Percentiles rank a stretch among this genome's conserved stretches.
Conservation (phyloP, 306 rosid species). For the Argentina anserina region DNA sequence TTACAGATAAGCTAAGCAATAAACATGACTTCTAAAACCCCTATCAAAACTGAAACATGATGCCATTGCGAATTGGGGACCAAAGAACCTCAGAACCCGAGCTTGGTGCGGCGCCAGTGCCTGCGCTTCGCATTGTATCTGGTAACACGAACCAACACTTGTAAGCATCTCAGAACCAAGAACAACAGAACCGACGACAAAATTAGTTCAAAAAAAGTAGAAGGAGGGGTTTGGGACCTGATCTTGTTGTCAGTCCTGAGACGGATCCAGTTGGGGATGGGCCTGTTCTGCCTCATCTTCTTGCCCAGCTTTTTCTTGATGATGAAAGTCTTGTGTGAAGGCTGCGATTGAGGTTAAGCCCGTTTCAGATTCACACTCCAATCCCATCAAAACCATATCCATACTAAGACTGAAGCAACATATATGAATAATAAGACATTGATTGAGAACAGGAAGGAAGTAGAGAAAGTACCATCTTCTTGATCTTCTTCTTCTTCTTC, state of each 20-base stretch:
- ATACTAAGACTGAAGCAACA: not conserved
- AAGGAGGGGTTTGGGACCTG: slow-evolving; percentile 21
- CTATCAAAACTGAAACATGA: not conserved
- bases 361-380: not conserved
- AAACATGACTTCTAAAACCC: not conserved
- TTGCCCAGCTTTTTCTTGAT: slow-evolving; percentile 90
- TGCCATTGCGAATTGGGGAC: not conserved
- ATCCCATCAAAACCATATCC: not conserved
- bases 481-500: not conserved
- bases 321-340: slow-evolving; percentile 82
- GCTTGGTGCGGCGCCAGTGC: slow-evolving; percentile 66
- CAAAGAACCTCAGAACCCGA: slow-evolving; percentile 42
- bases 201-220: accelerated
- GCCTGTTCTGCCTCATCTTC: slow-evolving; percentile 98
- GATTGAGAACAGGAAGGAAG: not conserved
- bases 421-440: not conserved
- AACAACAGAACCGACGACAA: not conserved
- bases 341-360: slow-evolving; percentile 30
- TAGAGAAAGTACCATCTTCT: not conserved
- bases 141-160: not conserved
- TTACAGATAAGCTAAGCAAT: not conserved
- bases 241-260: slow-evolving; percentile 86
- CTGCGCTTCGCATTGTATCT: slow-evolving; percentile 62
- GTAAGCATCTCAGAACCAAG: not conserved
- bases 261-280: slow-evolving; percentile 89